These are phyloP conservation scores for Psidium guajava DNA, from an alignment of 345 rosid species.

Conservation along the genomic window DNA sequence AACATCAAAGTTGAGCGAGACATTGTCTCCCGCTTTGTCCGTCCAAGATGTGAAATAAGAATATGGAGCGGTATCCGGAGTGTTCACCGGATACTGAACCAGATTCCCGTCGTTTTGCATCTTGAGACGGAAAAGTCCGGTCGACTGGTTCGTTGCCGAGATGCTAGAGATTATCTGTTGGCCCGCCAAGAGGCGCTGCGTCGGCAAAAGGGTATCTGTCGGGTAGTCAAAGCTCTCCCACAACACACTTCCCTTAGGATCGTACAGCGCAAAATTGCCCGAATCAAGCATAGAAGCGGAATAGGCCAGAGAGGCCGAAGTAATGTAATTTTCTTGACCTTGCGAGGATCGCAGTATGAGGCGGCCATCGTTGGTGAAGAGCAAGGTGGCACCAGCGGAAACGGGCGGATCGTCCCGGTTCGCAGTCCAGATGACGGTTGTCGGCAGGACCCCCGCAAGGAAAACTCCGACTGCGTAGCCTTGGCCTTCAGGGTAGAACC, in stretches of 20 bases:
- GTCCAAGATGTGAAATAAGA: constrained; percentile 1
- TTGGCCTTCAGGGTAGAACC: constrained; percentile 11
- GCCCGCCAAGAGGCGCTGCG: not conserved
- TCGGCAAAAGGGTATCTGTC: constrained; percentile 16
- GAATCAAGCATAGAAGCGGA: constrained; percentile 19
- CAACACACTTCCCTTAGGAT: not conserved
- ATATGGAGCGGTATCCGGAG: not conserved
- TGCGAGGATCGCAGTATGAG: constrained; percentile 2
- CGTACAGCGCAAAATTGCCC: constrained; percentile 13
- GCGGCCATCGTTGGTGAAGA: constrained; percentile 5
- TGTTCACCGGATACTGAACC: constrained; percentile 11
- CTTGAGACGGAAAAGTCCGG: constrained; percentile 7
- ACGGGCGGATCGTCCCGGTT: constrained; percentile 11
- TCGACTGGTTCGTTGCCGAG: constrained; percentile 7
- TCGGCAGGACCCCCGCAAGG: not conserved
- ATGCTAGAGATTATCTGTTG: constrained; percentile 6
- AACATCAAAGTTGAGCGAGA: constrained; percentile 3
- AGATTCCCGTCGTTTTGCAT: constrained; percentile 22
- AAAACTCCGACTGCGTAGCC: constrained; percentile 13
- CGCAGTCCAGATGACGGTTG: constrained; percentile 16
- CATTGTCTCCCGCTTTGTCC: not conserved
- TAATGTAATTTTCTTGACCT: not conserved
- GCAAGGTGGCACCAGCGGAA: constrained; percentile 1
- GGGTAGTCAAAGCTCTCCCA: constrained; percentile 25
- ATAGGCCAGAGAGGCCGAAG: not conserved